A percentile compares a stretch with the other conserved stretches of the same genome.
phyloP scores from a whole-genome alignment of 345 rosid species.

The Arabis alpina region DNA sequence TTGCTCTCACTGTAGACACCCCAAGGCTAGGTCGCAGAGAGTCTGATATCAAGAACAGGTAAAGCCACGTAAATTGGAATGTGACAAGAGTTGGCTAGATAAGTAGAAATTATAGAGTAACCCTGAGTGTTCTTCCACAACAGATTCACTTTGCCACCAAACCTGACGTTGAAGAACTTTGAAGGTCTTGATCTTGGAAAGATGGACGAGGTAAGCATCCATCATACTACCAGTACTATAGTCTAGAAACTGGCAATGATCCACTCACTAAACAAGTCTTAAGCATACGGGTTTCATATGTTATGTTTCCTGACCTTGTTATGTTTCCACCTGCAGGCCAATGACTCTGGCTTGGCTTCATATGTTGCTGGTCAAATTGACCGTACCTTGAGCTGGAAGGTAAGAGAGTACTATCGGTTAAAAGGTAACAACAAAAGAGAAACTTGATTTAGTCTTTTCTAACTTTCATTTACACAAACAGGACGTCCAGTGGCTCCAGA shows the following conservation, averaged over 20 bases:
- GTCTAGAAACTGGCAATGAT: background rate
- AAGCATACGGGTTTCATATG: background rate
- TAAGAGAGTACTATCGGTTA: slow-evolving; percentile 29
- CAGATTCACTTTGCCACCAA: slow-evolving; percentile 82
- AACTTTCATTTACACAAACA: slow-evolving; percentile 34
- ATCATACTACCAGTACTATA: slow-evolving; percentile 6
- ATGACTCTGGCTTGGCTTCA: slow-evolving; percentile 86
- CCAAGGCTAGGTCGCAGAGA: slow-evolving; percentile 95
- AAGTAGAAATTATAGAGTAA: background rate
- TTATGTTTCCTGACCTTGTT: slow-evolving; percentile 20
- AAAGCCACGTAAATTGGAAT: background rate
- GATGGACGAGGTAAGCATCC: slow-evolving; percentile 67
- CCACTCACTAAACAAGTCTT: background rate
- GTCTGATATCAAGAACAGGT: slow-evolving; percentile 94
- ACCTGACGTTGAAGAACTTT: slow-evolving; percentile 87
- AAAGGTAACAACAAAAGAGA: background rate
- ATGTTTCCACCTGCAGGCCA: slow-evolving; percentile 49
- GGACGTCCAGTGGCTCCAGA: slow-evolving; percentile 90
- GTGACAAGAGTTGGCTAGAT: background rate
- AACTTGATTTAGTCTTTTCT: background rate
- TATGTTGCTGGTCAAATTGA: slow-evolving; percentile 95
- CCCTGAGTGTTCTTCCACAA: slow-evolving; percentile 4
- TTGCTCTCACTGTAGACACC: slow-evolving; percentile 92
- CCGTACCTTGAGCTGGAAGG: slow-evolving; percentile 92
- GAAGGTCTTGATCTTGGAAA: slow-evolving; percentile 94